Percentiles rank a stretch among this genome's conserved stretches.
These are phyloP conservation scores for Alternaria angustiovoidea DNA, from an alignment of 2,329 filamentous ascomycete species.

Conservation along the genomic window DNA sequence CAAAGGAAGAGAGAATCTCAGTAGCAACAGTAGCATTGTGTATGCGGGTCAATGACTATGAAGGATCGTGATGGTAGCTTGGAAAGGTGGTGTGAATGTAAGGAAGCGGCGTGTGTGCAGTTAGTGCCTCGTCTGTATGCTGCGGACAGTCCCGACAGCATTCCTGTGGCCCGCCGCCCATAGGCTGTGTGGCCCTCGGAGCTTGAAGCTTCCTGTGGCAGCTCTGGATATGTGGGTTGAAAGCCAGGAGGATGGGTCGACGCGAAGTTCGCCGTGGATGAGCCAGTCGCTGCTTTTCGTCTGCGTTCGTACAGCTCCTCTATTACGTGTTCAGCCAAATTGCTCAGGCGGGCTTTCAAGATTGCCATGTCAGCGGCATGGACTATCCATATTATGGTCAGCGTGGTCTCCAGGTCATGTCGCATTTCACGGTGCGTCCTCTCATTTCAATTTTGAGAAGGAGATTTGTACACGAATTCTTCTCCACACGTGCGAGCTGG, in stretches of 20 bases:
- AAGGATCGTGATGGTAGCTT: not conserved
- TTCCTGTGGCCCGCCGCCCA: not conserved
- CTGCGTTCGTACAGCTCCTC: not conserved
- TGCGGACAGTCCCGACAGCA: not conserved
- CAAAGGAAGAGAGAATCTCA: not conserved
- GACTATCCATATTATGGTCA: not conserved
- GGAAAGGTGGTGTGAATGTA: not conserved
- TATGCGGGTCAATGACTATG: not conserved
- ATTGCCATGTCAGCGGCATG: not conserved
- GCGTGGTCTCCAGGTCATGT: not conserved
- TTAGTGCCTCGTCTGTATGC: not conserved
- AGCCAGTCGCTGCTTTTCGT: not conserved
- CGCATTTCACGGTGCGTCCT: not conserved
- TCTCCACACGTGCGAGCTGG: not conserved
- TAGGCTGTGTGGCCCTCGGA: not conserved
- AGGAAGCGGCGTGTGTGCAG: not conserved
- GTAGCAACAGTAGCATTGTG: not conserved
- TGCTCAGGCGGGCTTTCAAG: not conserved
- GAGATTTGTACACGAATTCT: not conserved
- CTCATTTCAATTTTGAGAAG: not conserved
- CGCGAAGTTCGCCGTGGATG: not conserved
- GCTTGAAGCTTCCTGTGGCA: not conserved
- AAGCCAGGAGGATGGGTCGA: not conserved
- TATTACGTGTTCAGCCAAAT: not conserved
- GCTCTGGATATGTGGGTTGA: not conserved